Evolutionary conservation across 257 asterid species (phyloP).

Genomic region (Gentiana macrophylla): DNA sequence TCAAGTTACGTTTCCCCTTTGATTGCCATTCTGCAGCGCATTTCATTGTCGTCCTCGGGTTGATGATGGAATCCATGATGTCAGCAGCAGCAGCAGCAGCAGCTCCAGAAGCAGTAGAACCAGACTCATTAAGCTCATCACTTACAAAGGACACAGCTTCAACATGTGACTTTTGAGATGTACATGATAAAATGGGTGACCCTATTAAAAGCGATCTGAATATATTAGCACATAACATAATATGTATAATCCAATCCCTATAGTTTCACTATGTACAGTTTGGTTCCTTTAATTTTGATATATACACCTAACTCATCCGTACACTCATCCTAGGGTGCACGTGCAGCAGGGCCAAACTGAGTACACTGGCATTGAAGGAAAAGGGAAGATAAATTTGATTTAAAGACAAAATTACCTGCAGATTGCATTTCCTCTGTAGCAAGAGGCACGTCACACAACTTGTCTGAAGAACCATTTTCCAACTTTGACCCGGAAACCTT

Average conservation of each 20-base stretch:
- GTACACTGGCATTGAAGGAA: too few species aligned
- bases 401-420: constrained; percentile 36
- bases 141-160: constrained; percentile 7
- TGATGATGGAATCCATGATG: constrained; percentile 15
- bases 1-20: constrained; percentile 71
- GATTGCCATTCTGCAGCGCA: constrained; percentile 58
- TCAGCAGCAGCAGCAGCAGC: constrained; percentile 8
- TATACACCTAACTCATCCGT: too few species aligned
- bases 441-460: constrained; percentile 48
- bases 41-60: constrained; percentile 29
- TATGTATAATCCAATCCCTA: too few species aligned
- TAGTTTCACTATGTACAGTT: too few species aligned
- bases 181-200: constrained; percentile 20
- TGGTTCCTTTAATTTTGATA: too few species aligned
- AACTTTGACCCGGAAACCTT: constrained; percentile 35
- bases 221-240: not conserved
- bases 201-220: constrained; percentile 15
- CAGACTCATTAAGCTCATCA: constrained; percentile 32
- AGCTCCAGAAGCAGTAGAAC: constrained; percentile 38
- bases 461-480: constrained; percentile 28
- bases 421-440: constrained; percentile 33
- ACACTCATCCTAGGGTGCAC: too few species aligned
- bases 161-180: constrained; percentile 35
- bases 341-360: too few species aligned
- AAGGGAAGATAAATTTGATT: not conserved